Evolutionary conservation across 495 filamentous ascomycete species (phyloP), one percentile per base, ranked within the genome.

Genomic region (Cladorrhinum samala): DNA sequence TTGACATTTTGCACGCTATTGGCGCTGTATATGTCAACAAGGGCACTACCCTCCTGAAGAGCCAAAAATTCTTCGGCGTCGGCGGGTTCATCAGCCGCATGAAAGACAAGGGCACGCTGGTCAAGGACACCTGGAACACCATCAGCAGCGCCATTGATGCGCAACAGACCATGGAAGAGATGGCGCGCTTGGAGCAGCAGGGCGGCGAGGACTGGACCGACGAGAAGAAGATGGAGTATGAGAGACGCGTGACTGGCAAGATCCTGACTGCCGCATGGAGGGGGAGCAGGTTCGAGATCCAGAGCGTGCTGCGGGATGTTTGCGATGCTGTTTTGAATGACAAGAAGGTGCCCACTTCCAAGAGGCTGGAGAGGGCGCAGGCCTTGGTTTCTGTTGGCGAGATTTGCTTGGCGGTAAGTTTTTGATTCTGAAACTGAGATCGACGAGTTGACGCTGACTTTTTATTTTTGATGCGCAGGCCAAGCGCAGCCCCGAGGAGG

Each of bases 121-220:
- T 92, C 47, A 97, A 96, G 73, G 93, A 99, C 60, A 96, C 93
- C 0, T 99, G 94, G 94, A 90, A 84, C 54, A 99, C 94, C 19
- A 95, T 99, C 62, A 88, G 83, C 21, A 94, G 88, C 17, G 93
- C 93, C n/a, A 96, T 99, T 55, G 91, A 96, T 62, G 93, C 93
- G 41, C 93, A 99, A 70, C 83, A 94, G 77, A 95, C 89, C 47
- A 95, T 99, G 85, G 94, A 97, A 70, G 93, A 96, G 68, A 97
- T 99, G 93, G 91, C 91, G 20, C 91, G 92, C 66, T 70, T 89
- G 70, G 94, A 99, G 71, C 88, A 96, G 75, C 85, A 85, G 62
- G 93, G 93, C 17, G 93, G 93, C 18, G 94, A 96, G 50, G 92
- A 95, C 39, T 99, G 93, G 93, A 96, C 93, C 9, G 93, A 97